A percentile compares a stretch with the other conserved stretches of the same genome.
Conservation (phyloP, 1,284 basidiomycete species). For the Cutaneotrichosporon dermatis region DNA sequence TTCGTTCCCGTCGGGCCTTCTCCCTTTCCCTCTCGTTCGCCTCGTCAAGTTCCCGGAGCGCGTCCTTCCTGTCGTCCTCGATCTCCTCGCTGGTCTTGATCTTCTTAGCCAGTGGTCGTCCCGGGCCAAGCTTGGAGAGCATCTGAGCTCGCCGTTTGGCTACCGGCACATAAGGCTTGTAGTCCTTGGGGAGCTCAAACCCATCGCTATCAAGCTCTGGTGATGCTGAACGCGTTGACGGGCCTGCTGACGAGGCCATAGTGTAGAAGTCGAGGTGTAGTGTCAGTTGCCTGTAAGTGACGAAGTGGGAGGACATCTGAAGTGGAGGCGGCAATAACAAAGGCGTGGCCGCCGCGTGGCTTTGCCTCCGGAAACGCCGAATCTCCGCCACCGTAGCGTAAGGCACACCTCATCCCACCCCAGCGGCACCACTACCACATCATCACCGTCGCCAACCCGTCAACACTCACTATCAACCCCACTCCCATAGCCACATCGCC, state of each 20-base stretch:
- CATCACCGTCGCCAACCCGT: neutral
- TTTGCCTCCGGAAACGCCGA: slow-evolving; percentile 7
- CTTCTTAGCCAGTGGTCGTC: slow-evolving; percentile 31
- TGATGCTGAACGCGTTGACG: slow-evolving; percentile 2
- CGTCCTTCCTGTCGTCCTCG: slow-evolving; percentile 9
- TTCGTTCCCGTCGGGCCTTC: slow-evolving; percentile 71
- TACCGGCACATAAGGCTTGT: slow-evolving; percentile 20
- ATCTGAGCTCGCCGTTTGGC: slow-evolving; percentile 36
- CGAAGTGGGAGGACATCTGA: neutral
- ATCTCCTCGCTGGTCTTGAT: slow-evolving; percentile 10
- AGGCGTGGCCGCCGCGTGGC: slow-evolving; percentile 5
- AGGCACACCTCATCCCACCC: neutral
- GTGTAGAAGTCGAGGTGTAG: neutral
- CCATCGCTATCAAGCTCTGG: slow-evolving; percentile 50
- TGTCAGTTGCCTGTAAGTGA: neutral
- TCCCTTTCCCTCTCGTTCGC: slow-evolving; percentile 44
- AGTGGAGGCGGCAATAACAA: slow-evolving; percentile 1
- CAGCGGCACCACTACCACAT: neutral
- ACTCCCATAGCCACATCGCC: neutral
- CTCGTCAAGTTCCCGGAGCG: slow-evolving; percentile 8
- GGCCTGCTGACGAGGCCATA: neutral
- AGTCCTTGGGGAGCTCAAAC: slow-evolving; percentile 27
- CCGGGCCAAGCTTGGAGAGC: slow-evolving; percentile 55
- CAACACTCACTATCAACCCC: neutral
- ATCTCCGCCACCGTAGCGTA: neutral